These are phyloP conservation scores for Punctularia strigosozonata DNA, from an alignment of 768 basidiomycete genomes.

Conservation along the genomic window DNA sequence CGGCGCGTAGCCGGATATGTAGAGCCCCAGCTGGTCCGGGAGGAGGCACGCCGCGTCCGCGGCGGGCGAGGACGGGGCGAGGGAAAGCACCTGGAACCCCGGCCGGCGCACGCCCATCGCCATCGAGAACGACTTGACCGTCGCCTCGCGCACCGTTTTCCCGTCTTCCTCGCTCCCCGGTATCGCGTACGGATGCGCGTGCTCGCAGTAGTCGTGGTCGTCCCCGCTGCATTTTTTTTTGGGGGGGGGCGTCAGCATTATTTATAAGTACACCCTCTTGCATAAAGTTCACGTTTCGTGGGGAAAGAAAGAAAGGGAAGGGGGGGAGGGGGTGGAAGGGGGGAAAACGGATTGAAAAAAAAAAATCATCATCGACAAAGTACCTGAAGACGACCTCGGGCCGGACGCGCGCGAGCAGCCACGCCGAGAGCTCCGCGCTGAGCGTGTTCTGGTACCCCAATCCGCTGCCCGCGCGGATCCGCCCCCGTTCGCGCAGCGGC, in stretches of 20 bases:
- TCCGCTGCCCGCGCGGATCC: conserved; percentile 63
- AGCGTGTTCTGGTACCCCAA: conserved; percentile 80
- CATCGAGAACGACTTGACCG: conserved; percentile 85
- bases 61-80: conserved; percentile 35
- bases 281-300: too few relatives aligned
- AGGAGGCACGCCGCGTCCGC: conserved; percentile 62
- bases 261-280: too few relatives aligned
- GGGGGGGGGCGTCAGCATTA: too few relatives aligned
- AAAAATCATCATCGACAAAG: too few relatives aligned
- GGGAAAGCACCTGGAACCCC: conserved; percentile 83
- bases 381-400: conserved; percentile 74
- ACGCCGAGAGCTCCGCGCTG: conserved; percentile 49
- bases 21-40: conserved; percentile 77
- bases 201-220: conserved; percentile 93
- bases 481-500: conserved; percentile 60
- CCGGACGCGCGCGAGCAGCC: conserved; percentile 49
- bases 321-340: too few relatives aligned
- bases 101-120: conserved; percentile 77
- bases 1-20: conserved; percentile 61
- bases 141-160: conserved; percentile 51
- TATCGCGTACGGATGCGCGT: conserved; percentile 32
- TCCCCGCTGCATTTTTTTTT: conserved; percentile 75
- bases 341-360: too few relatives aligned
- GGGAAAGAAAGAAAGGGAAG: too few relatives aligned
- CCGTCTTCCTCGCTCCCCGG: conserved; percentile 9